Conservation (phyloP, 2,329 filamentous ascomycete species). For the Aspergillus quadricinctus region DNA sequence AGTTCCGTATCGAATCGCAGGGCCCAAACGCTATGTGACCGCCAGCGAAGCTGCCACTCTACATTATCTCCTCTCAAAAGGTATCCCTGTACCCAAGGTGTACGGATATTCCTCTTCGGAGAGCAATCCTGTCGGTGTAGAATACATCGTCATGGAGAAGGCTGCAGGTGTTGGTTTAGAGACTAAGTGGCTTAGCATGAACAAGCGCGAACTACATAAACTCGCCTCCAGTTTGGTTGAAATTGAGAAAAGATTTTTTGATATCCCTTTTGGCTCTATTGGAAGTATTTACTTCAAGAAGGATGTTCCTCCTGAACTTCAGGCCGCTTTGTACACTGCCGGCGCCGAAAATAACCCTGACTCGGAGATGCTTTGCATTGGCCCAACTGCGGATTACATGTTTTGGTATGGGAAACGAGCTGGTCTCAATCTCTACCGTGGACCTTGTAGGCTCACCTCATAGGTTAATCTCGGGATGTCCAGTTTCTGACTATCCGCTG, state of each 20-base stretch:
- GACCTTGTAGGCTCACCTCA: too few relatives aligned
- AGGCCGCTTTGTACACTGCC: conserved; percentile 11
- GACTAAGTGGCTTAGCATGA: conserved; percentile 16
- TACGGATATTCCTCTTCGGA: conserved; percentile 18
- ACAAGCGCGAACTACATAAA: conserved; percentile 12
- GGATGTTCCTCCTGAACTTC: conserved; percentile 9
- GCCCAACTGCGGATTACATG: conserved; percentile 22
- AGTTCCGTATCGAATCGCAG: conserved; percentile 15
- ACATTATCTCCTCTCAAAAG: conserved; percentile 16
- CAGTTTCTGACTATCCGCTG: too few relatives aligned
- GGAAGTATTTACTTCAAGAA: conserved; percentile 20
- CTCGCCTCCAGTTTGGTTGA: conserved; percentile 18
- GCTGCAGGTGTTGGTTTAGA: conserved; percentile 16
- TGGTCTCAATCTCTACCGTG: too few relatives aligned
- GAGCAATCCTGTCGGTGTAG: conserved; percentile 18
- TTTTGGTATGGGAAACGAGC: conserved; percentile 23
- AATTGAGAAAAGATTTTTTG: conserved; percentile 16
- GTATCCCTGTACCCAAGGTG: conserved; percentile 17
- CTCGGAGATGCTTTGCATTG: conserved; percentile 15
- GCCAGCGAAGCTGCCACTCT: conserved; percentile 23
- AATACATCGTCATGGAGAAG: conserved; percentile 22
- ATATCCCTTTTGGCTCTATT: conserved; percentile 13
- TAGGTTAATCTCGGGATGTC: too few relatives aligned
- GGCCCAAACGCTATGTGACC: conserved; percentile 14
- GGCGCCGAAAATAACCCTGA: conserved; percentile 5